A percentile compares a stretch with the other conserved stretches of the same genome.
Evolutionary conservation across 2,329 filamentous ascomycete species (phyloP).

Genomic region (Aureobasidium sp.): DNA sequence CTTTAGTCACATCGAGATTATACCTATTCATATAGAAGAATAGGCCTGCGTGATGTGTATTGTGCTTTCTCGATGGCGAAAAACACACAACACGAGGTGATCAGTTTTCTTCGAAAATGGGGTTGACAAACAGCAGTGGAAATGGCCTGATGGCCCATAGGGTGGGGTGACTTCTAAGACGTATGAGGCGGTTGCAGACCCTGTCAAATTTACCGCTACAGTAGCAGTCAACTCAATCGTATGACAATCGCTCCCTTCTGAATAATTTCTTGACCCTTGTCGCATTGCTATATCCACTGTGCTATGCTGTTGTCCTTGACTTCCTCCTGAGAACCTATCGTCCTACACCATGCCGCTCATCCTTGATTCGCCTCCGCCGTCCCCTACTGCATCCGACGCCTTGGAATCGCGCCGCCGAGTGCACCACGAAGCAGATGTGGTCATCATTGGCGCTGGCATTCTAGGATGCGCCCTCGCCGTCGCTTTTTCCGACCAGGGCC

Average conservation of each 20-base stretch:
- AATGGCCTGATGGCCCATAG: conserved; percentile 1
- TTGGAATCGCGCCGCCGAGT: conserved; percentile 38
- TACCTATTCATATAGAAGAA: background rate
- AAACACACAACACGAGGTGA: background rate
- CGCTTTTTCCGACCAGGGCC: conserved; percentile 76
- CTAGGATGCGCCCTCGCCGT: conserved; percentile 81
- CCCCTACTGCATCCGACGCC: conserved; percentile 17
- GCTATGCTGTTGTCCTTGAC: background rate
- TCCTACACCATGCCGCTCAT: conserved; percentile 19
- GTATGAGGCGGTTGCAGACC: conserved; percentile 6
- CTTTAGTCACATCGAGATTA: background rate
- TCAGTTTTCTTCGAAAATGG: background rate
- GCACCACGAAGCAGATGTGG: conserved; percentile 65
- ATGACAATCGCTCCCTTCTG: background rate
- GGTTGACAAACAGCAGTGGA: background rate
- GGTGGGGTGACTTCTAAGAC: background rate
- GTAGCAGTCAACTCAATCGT: background rate
- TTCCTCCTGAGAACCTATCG: background rate
- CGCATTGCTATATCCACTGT: background rate
- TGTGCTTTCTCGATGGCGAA: background rate
- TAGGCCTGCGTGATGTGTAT: background rate
- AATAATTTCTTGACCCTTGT: background rate
- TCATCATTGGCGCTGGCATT: conserved; percentile 85
- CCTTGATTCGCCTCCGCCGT: conserved; percentile 19
- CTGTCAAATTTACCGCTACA: conserved; percentile 5